phyloP scores from a whole-genome alignment of 1,139 yeast genomes.

The Sugiyamaella grinbergsii region DNA sequence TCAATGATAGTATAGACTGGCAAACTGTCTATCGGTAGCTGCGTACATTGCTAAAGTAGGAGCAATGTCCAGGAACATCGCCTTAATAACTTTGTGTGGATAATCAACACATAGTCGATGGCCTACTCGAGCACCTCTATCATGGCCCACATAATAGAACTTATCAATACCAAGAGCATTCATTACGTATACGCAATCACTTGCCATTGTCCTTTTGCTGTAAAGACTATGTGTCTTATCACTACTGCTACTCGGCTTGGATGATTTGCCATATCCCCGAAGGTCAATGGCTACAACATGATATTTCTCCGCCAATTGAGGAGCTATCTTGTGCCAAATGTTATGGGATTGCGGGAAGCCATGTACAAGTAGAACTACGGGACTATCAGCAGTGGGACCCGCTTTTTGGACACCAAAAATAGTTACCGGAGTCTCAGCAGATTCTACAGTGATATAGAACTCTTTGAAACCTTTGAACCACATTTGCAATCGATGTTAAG shows the following conservation, averaged over 20 bases:
- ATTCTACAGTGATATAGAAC: background rate
- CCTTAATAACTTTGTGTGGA: constrained; percentile 22
- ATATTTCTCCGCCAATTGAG: constrained; percentile 18
- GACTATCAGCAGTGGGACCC: constrained; percentile 6
- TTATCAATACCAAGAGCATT: constrained; percentile 16
- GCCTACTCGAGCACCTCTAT: constrained; percentile 29
- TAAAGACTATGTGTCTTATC: constrained; percentile 21
- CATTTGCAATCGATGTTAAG: background rate
- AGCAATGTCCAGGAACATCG: constrained; percentile 26
- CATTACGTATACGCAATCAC: constrained; percentile 29
- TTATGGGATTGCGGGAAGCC: constrained; percentile 26
- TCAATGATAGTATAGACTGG: constrained; percentile 28
- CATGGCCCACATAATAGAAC: constrained; percentile 27
- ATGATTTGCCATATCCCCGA: constrained; percentile 28
- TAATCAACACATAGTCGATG: constrained; percentile 27
- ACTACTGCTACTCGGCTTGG: constrained; percentile 20
- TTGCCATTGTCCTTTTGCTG: constrained; percentile 26
- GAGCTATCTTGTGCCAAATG: constrained; percentile 26
- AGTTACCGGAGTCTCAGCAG: constrained; percentile 6
- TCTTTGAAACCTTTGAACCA: constrained; percentile 8
- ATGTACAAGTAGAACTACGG: constrained; percentile 25
- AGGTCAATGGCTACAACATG: constrained; percentile 26
- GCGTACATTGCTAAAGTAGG: constrained; percentile 29
- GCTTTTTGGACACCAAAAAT: constrained; percentile 9
- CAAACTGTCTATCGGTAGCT: constrained; percentile 21